Base-by-base conservation (phyloP, 164 flowering plant genomes). In the Nelumbo lutea region DNA sequence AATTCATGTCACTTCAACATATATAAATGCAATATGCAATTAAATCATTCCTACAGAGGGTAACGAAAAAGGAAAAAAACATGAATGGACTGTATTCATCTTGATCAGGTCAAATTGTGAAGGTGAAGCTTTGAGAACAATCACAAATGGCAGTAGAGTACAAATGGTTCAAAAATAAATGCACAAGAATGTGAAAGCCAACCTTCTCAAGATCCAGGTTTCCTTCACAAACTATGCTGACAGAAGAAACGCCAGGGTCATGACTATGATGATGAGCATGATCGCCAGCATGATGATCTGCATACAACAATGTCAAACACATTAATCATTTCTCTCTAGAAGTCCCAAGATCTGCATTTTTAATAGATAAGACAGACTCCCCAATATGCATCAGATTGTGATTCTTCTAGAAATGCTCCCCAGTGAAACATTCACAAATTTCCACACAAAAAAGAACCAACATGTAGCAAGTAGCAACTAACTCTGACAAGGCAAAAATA, bases 181-280 rank as follows among this genome's bases (percentile, higher is more conserved):
- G 52, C 14, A 15, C 57, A 46, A 62, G 46, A 59, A 69, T 3
- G 47, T 44, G 5, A 3, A 40, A 65, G 71, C 79, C 41, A 70
- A 92, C 99, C 99, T 95, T 95, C 68, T 95, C 97, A 56, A 95
- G 90, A 75, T 95, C 99, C 71, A 95, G 82, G 81, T 60, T 89
- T 64, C 98, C 99, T 76, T 95, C 98, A 78, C 97, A 95, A 75
- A 95, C 99, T 59, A 95, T 86, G 86, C 99, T 95, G 70, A 95
- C 93, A 2, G 99, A 95, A 65, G 97, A 81, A 83, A 95, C 97
- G 59, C 98, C 97, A 67, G 99, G 97, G 74, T 95, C 98, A 73
- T 95, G 98, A 59, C 83, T 82, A 74, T 95, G 98, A 80, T 87
- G 93, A 62, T 95, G 91, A 61, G 83, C 71, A 82, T 93, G 96